A percentile compares a stretch with the other conserved stretches of the same genome.
These are phyloP conservation scores for Alternaria longipes DNA, from an alignment of 2,329 filamentous ascomycete genomes.

Conservation along the genomic window DNA sequence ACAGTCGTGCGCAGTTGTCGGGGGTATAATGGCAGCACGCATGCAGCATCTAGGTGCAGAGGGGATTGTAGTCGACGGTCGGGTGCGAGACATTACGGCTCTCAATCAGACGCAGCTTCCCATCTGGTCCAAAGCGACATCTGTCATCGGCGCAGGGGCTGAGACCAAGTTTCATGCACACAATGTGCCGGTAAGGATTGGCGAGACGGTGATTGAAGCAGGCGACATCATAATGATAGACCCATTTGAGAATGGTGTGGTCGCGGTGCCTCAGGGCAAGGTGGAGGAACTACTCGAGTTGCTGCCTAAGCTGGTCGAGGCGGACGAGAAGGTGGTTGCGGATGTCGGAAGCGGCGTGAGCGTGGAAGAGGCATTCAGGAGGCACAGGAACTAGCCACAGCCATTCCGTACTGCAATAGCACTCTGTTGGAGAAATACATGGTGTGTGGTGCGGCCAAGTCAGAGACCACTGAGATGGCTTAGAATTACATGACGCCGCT, in stretches of 20 bases:
- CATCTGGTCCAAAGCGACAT: constrained; percentile 67
- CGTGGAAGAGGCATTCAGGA: constrained; percentile 73
- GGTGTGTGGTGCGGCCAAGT: background rate
- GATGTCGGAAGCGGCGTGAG: constrained; percentile 70
- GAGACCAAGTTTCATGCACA: constrained; percentile 66
- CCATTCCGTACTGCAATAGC: background rate
- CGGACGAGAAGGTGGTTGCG: constrained; percentile 57
- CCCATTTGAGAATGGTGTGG: constrained; percentile 70
- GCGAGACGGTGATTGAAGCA: constrained; percentile 48
- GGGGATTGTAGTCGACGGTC: constrained; percentile 72
- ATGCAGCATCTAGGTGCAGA: constrained; percentile 70
- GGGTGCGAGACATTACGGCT: constrained; percentile 72
- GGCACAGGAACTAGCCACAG: constrained; percentile 52
- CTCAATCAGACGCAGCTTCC: constrained; percentile 65
- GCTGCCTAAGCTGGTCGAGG: constrained; percentile 56
- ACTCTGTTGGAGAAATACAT: background rate
- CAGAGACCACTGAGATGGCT: constrained; percentile 29
- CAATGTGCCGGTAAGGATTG: constrained; percentile 52
- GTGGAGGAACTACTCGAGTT: constrained; percentile 69
- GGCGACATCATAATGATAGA: constrained; percentile 77
- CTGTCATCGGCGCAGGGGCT: constrained; percentile 66
- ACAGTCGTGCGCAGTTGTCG: constrained; percentile 75
- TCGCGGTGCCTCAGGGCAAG: constrained; percentile 70
- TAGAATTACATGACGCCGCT: constrained; percentile 36
- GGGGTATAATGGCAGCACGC: constrained; percentile 78